A percentile compares a stretch with the other conserved stretches of the same genome.
Evolutionary conservation across 2,329 filamentous ascomycete species (phyloP).

Genomic region (Cladophialophora psammophila): DNA sequence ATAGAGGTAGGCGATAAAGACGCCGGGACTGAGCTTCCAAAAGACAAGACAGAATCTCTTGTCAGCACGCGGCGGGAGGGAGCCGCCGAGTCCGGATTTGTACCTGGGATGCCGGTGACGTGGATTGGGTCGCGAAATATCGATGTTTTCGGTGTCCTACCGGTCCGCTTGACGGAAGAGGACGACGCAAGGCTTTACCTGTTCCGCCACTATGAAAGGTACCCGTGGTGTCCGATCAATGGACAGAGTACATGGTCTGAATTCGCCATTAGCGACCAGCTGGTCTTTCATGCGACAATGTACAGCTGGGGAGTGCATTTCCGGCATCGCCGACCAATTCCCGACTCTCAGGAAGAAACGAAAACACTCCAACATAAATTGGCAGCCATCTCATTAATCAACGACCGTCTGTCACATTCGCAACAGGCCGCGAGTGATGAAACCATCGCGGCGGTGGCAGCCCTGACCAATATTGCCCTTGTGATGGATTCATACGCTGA

Average conservation of each 20-base stretch:
- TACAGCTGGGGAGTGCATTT: slow-evolving; percentile 30
- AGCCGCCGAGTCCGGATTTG: slow-evolving; percentile 7
- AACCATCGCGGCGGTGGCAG: slow-evolving; percentile 28
- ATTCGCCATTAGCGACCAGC: slow-evolving; percentile 29
- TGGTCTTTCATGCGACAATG: slow-evolving; percentile 34
- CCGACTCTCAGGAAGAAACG: slow-evolving; percentile 17
- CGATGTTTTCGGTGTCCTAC: slow-evolving; percentile 25
- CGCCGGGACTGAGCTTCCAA: background rate
- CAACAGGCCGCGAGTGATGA: slow-evolving; percentile 19
- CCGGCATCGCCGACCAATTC: background rate
- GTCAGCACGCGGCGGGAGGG: background rate
- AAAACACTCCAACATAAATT: slow-evolving; percentile 28
- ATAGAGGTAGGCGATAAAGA: background rate
- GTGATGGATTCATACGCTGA: slow-evolving; percentile 23
- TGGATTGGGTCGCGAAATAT: slow-evolving; percentile 14
- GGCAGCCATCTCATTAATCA: slow-evolving; percentile 31
- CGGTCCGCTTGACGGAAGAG: slow-evolving; percentile 10
- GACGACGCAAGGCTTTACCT: slow-evolving; percentile 19
- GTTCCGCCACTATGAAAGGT: slow-evolving; percentile 24
- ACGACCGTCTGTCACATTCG: slow-evolving; percentile 27
- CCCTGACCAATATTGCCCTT: slow-evolving; percentile 32
- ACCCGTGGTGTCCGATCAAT: slow-evolving; percentile 34
- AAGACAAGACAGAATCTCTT: background rate
- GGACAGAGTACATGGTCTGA: slow-evolving; percentile 25
- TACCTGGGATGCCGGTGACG: slow-evolving; percentile 22